Percentiles rank a stretch among this genome's conserved stretches.
Evolutionary conservation across 495 filamentous ascomycete species (phyloP).

Genomic region (Daldinia childiae): DNA sequence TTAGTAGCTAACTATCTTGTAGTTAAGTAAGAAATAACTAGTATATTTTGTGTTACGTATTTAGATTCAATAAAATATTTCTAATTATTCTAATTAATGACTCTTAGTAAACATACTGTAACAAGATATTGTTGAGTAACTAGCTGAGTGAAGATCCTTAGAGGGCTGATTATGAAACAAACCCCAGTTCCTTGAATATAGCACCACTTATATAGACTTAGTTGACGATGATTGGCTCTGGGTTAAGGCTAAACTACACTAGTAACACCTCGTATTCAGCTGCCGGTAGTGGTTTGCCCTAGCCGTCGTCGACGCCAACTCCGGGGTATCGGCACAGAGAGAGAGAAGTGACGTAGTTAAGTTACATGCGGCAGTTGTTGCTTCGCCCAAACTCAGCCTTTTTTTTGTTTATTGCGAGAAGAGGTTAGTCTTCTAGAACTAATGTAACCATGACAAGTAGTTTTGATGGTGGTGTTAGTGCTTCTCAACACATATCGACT

Average conservation of each 20-base stretch:
- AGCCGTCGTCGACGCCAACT: background rate
- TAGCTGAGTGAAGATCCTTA: background rate
- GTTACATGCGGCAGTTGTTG: background rate
- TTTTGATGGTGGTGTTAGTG: background rate
- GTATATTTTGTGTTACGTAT: too few relatives aligned
- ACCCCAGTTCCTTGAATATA: background rate
- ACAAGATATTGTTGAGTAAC: background rate
- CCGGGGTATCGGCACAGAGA: background rate
- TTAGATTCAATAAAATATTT: too few relatives aligned
- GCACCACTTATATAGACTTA: background rate
- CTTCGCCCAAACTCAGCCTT: background rate
- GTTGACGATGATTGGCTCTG: background rate
- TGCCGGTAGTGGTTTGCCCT: background rate
- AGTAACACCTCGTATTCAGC: background rate
- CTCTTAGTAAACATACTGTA: too few relatives aligned
- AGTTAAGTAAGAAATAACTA: too few relatives aligned
- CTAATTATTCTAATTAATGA: too few relatives aligned
- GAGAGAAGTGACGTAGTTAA: background rate
- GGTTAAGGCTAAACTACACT: background rate
- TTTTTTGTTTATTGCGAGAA: background rate
- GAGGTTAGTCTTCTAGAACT: background rate
- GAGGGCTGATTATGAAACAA: background rate
- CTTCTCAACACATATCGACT: too few relatives aligned
- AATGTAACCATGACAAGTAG: background rate
- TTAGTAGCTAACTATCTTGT: too few relatives aligned